A percentile compares a stretch with the other conserved stretches of the same genome.
Conservation (phyloP, 768 basidiomycete species). For the Vararia minispora region DNA sequence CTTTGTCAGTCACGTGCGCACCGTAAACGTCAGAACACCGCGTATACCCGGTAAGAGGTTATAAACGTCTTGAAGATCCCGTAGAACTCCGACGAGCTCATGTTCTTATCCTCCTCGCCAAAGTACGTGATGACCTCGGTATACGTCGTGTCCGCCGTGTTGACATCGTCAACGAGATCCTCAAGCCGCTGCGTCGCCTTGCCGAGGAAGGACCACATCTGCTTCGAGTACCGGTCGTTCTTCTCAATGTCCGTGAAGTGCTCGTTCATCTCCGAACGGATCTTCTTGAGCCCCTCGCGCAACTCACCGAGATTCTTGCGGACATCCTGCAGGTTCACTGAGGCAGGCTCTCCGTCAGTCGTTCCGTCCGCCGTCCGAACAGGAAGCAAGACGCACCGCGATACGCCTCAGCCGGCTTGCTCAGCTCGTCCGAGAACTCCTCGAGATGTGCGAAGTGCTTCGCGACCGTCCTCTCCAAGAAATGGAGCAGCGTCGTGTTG, state of each 20-base stretch:
- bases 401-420: constrained; percentile 85
- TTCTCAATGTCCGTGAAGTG: constrained; percentile 66
- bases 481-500: constrained; percentile 90
- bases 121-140: constrained; percentile 82
- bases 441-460: constrained; percentile 86
- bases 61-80: constrained; percentile 96
- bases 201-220: constrained; percentile 87
- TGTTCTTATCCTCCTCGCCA: constrained; percentile 85
- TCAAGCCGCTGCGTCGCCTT: constrained; percentile 67
- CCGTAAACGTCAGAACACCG: constrained; percentile 1
- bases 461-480: constrained; percentile 79
- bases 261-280: constrained; percentile 70
- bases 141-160: constrained; percentile 74
- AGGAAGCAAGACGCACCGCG: constrained; percentile 45
- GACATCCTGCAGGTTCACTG: constrained; percentile 82
- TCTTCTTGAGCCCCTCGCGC: constrained; percentile 63
- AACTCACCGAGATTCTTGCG: constrained; percentile 66
- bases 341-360: too few species aligned
- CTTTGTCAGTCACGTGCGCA: neutral
- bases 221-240: constrained; percentile 71
- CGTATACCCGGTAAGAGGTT: constrained; percentile 80
- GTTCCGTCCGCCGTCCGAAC: neutral
- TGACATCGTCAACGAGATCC: constrained; percentile 80
- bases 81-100: constrained; percentile 88
- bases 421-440: constrained; percentile 79